Conservation (phyloP, 2,329 filamentous ascomycete species). For the Venturiaceae sp. region DNA sequence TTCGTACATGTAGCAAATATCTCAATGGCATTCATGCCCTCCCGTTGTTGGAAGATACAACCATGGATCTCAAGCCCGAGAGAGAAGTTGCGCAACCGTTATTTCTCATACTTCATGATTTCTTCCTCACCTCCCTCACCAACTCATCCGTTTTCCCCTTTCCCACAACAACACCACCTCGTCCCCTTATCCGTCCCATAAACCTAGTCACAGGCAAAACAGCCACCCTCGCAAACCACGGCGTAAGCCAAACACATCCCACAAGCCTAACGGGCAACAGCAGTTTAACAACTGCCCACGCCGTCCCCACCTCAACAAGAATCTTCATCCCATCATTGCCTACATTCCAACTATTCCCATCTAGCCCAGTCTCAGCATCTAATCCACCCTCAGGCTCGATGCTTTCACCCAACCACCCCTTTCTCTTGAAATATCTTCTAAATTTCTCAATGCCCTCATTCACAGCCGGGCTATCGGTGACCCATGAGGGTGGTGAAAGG, state of each 20-base stretch:
- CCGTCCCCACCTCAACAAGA: conserved; percentile 66
- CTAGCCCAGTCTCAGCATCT: conserved; percentile 19
- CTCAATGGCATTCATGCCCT: too few relatives aligned
- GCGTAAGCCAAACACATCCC: conserved; percentile 77
- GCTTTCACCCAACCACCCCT: conserved; percentile 63
- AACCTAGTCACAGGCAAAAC: conserved; percentile 31
- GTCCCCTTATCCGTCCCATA: neutral
- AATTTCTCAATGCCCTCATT: conserved; percentile 62
- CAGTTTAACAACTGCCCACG: conserved; percentile 84
- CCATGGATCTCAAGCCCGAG: too few relatives aligned
- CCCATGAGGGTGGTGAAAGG: conserved; percentile 52
- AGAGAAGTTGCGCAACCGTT: too few relatives aligned
- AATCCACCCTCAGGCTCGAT: conserved; percentile 30
- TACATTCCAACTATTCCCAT: conserved; percentile 27
- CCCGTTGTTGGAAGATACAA: too few relatives aligned
- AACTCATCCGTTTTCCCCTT: too few relatives aligned
- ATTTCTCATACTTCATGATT: too few relatives aligned
- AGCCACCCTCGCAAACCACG: conserved; percentile 73
- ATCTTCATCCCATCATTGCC: conserved; percentile 40
- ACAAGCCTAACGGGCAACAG: conserved; percentile 69
- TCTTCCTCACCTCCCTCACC: too few relatives aligned
- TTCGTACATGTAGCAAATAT: too few relatives aligned
- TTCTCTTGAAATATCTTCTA: conserved; percentile 65
- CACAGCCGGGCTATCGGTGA: conserved; percentile 42
- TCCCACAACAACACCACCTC: neutral